Base-by-base conservation (phyloP, 257 asterid genomes). In the Dorcoceras hygrometricum region DNA sequence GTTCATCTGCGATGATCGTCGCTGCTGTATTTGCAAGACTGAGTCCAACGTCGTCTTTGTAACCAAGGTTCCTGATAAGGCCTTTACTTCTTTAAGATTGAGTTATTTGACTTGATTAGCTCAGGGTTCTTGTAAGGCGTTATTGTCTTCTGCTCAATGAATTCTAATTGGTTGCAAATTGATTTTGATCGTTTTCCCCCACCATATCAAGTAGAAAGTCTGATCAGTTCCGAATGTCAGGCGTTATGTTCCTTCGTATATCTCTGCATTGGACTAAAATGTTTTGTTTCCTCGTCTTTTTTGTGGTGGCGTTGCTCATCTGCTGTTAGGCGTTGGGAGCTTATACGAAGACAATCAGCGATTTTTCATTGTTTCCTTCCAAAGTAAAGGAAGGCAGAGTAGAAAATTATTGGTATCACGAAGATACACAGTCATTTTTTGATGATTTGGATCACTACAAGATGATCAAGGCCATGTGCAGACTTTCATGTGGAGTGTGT, bases 381-480 rank as follows among this genome's bases (percentile, higher is more conserved):
- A 88, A 87, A 66, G 78, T 60, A 59, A 90, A 77, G 75, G 98
- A 87, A 85, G 99, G 97, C 18, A 87, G 82, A 59, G 81, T 76
- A 10, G 98, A 89, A 2, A 75, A 82, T 26, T 90, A 82, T 70
- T 94, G 97, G 96, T 94, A 82, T 70, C 97, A 94, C 77, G 99
- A 88, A 69, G 96, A 83, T 71, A 84, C 96, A 0, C 99, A 88
- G 80, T 88, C 93, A 8, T 85, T 87, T 51, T 94, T 90, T 67
- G 99, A 94, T 75, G 99, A 94, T 77, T 74, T 62, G 26, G 98
- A 88, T 75, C 99, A 94, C 63, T 94, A 90, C 75, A 90, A 89
- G 84, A 94, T 90, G 99, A 79, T 94, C 80, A 84, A 83, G 84
- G 96, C 96, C 50, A 94, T 87, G 98, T 94, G 99, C 83, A 88